These are phyloP conservation scores for Galium porrigens DNA, from an alignment of 305 asterid genomes.

Conservation along the genomic window DNA sequence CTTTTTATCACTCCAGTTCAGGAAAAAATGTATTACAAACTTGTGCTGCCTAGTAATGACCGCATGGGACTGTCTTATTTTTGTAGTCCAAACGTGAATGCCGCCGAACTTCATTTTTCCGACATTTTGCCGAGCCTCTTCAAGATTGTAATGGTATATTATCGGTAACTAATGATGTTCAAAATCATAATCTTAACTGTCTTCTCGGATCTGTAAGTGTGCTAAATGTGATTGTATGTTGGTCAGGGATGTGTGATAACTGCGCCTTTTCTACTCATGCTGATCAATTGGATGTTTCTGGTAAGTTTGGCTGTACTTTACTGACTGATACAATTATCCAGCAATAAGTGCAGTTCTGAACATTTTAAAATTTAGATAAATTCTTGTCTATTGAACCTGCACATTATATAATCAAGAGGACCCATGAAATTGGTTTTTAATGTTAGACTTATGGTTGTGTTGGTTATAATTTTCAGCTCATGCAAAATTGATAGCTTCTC, in stretches of 20 bases:
- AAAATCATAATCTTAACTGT: constrained; percentile 7
- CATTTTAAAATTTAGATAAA: neutral
- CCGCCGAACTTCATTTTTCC: constrained; percentile 79
- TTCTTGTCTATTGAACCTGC: neutral
- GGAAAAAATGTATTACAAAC: neutral
- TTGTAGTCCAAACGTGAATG: constrained; percentile 69
- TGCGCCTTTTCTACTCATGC: constrained; percentile 56
- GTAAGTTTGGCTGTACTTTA: constrained; percentile 23
- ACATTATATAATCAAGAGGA: neutral
- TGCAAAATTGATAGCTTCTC: constrained; percentile 45
- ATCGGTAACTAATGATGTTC: constrained; percentile 15
- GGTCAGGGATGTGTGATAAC: constrained; percentile 90
- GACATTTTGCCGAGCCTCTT: constrained; percentile 77
- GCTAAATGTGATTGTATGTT: constrained; percentile 12
- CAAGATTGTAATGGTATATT: constrained; percentile 72
- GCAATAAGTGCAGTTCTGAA: neutral
- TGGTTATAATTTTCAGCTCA: constrained; percentile 41
- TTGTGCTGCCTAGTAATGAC: neutral
- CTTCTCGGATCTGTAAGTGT: constrained; percentile 11
- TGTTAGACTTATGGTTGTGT: constrained; percentile 12
- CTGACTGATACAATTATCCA: neutral
- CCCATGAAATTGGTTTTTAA: neutral
- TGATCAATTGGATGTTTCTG: constrained; percentile 70
- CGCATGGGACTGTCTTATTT: constrained; percentile 1
- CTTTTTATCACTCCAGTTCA: neutral